Evolutionary conservation across 371 early-diverging fungal species (phyloP).

Genomic region (Parasitella parasitica): DNA sequence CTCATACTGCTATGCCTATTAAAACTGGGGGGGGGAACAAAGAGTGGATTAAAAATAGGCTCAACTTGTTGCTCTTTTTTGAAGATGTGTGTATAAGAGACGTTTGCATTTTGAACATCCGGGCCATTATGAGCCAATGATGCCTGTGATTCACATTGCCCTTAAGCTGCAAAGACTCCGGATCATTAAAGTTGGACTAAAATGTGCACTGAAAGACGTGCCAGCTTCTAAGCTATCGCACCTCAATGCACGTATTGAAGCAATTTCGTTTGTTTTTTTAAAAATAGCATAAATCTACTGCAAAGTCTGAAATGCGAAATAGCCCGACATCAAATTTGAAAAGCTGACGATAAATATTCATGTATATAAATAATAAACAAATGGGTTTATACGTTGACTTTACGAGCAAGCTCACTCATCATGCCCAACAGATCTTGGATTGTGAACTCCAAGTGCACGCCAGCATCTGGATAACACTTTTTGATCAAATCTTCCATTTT

Average conservation of each 20-base stretch:
- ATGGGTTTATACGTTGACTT: conserved; percentile 41
- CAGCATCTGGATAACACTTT: conserved; percentile 85
- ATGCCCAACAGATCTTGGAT: conserved; percentile 77
- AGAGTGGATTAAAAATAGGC: no score
- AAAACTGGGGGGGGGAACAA: not conserved
- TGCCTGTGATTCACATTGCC: not conserved
- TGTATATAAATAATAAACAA: no score
- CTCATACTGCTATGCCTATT: conserved; percentile 28
- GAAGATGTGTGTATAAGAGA: not conserved
- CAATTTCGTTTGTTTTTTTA: no score
- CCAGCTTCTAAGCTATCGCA: no score
- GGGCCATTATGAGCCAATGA: not conserved
- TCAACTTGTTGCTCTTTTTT: no score
- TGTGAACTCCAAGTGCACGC: conserved; percentile 83
- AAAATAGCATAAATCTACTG: no score
- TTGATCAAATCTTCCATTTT: conserved; percentile 79
- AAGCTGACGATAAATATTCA: no score
- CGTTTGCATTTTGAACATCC: not conserved
- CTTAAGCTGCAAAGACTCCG: not conserved
- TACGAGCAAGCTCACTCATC: conserved; percentile 66
- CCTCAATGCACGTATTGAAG: no score
- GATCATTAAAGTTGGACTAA: no score
- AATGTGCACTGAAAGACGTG: no score
- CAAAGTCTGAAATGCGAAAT: no score
- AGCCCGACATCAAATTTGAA: no score